Conservation (phyloP, 148 eudicot species). For the Camellia granthamiana region DNA sequence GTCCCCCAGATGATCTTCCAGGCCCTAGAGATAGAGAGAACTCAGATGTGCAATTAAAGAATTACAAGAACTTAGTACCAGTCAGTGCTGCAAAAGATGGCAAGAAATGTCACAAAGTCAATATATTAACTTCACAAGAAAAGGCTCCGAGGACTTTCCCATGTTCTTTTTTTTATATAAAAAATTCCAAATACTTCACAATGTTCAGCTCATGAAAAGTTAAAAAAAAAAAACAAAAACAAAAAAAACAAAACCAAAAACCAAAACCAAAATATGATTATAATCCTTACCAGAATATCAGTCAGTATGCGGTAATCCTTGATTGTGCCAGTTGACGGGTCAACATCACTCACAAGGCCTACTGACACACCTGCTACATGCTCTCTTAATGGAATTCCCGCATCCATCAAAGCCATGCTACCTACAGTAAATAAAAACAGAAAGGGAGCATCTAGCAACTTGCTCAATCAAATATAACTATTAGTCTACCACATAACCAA, state of each 20-base stretch:
- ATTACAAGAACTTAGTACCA: conserved; percentile 8
- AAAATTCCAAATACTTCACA: background rate
- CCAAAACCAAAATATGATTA: background rate
- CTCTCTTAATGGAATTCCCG: conserved; percentile 80
- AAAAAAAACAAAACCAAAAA: background rate
- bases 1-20: conserved; percentile 98
- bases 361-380: conserved; percentile 97
- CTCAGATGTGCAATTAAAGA: background rate
- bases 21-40: conserved; percentile 45
- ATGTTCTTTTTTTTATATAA: background rate
- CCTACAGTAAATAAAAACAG: conserved; percentile 34
- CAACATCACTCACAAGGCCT: conserved; percentile 85
- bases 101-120: background rate
- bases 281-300: conserved; percentile 77
- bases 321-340: conserved; percentile 66
- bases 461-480: background rate
- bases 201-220: background rate
- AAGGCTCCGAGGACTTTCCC: background rate
- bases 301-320: conserved; percentile 81
- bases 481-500: conserved; percentile 3
- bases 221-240: background rate
- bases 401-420: conserved; percentile 97
- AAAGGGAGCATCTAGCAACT: background rate
- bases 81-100: conserved; percentile 2
- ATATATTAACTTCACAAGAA: background rate